Evolutionary conservation across 352 stramenopile genomes (phyloP).

Genomic region (Globisporangium canariense): DNA sequence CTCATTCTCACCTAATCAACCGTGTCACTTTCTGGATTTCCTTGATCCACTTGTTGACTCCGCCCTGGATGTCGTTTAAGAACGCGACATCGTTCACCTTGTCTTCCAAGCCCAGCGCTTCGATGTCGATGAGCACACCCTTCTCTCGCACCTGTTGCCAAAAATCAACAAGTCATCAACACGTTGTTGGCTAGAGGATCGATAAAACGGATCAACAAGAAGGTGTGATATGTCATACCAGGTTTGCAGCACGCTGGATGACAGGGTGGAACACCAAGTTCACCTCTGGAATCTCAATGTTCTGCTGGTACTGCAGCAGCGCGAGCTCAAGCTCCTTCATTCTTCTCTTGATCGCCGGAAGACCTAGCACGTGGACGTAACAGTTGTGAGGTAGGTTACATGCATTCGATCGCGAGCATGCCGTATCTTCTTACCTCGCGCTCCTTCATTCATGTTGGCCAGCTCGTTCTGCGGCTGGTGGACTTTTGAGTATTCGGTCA

Average conservation of each 20-base stretch:
- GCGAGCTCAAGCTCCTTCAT: constrained; percentile 95
- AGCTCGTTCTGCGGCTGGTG: constrained; percentile 73
- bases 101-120: constrained; percentile 75
- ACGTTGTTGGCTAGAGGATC: too few species aligned
- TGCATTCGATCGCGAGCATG: background rate
- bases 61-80: constrained; percentile 83
- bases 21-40: constrained; percentile 94
- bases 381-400: background rate
- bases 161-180: background rate
- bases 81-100: constrained; percentile 83
- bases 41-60: constrained; percentile 94
- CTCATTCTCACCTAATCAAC: constrained; percentile 52
- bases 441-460: constrained; percentile 58
- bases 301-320: constrained; percentile 92
- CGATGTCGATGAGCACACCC: constrained; percentile 74
- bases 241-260: constrained; percentile 76
- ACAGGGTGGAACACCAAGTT: constrained; percentile 85
- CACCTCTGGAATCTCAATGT: constrained; percentile 93
- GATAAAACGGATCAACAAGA: too few species aligned
- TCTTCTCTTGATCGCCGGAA: constrained; percentile 84
- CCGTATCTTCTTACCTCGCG: constrained; percentile 27
- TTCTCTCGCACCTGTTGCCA: constrained; percentile 55
- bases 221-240: constrained; percentile 20
- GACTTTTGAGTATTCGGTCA: constrained; percentile 85
- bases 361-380: constrained; percentile 30